Evolutionary conservation across 805 yeast species (phyloP).

Genomic region (Candida loeiensis): DNA sequence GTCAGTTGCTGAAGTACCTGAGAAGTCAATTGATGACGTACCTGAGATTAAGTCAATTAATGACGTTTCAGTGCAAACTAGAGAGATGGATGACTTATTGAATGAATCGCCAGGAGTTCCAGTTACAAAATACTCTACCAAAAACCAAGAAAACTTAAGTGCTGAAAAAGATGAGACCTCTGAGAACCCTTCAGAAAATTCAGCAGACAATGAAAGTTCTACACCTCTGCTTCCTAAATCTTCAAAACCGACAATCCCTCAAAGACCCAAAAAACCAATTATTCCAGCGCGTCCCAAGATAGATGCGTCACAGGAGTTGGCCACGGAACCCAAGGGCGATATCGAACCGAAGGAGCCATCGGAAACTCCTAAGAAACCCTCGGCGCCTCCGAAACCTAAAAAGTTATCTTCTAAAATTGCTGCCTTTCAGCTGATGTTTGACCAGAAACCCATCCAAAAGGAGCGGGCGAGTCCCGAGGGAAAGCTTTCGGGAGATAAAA

Average conservation of each 20-base stretch:
- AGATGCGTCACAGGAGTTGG: neutral
- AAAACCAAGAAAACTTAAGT: too few relatives aligned
- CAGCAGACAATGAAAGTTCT: too few relatives aligned
- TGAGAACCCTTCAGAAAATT: too few relatives aligned
- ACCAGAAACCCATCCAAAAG: conserved; percentile 21
- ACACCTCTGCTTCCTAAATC: too few relatives aligned
- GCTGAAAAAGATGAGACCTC: too few relatives aligned
- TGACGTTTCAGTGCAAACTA: too few relatives aligned
- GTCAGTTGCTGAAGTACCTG: neutral
- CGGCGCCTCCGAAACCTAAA: conserved; percentile 62
- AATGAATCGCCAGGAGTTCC: too few relatives aligned
- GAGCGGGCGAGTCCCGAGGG: conserved; percentile 5
- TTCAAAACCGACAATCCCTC: conserved; percentile 1
- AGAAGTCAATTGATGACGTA: neutral
- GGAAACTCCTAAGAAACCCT: neutral
- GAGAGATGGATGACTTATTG: too few relatives aligned
- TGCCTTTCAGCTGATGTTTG: conserved; percentile 75
- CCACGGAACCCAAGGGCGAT: too few relatives aligned
- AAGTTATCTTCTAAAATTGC: conserved; percentile 77
- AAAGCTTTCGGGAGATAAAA: conserved; percentile 34
- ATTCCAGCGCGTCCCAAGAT: conserved; percentile 16
- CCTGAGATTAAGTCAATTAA: too few relatives aligned
- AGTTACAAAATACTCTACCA: too few relatives aligned
- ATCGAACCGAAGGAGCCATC: too few relatives aligned
- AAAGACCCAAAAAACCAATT: conserved; percentile 9